Conservation (phyloP, 345 rosid species). For the Barbarea vulgaris region DNA sequence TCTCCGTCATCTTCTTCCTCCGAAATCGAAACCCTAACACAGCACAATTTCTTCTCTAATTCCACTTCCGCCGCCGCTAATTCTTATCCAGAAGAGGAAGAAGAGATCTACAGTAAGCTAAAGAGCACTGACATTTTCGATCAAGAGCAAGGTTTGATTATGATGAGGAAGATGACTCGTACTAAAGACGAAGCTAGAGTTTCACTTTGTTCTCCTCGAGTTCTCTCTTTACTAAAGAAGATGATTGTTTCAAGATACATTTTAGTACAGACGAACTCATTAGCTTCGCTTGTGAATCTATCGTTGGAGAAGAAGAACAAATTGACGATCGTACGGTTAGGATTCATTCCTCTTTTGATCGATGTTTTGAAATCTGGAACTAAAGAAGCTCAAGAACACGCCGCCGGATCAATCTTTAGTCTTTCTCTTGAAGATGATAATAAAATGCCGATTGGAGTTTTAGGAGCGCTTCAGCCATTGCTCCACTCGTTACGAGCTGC, state of each 20-base stretch:
- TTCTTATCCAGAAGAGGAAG: conserved; percentile 34
- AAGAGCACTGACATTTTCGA: conserved; percentile 20
- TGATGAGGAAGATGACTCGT: conserved; percentile 40
- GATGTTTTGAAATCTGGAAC: conserved; percentile 70
- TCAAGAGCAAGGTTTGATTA: conserved; percentile 41
- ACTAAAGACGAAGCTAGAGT: conserved; percentile 34
- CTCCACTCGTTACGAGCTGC: conserved; percentile 57
- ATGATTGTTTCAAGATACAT: conserved; percentile 39
- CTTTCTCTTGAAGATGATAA: conserved; percentile 79
- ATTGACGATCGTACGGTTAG: conserved; percentile 70
- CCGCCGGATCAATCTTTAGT: conserved; percentile 77
- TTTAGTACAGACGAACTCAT: conserved; percentile 34
- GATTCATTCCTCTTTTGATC: conserved; percentile 66
- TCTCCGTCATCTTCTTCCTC: conserved; percentile 66
- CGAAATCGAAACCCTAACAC: conserved; percentile 32
- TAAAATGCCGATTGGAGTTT: conserved; percentile 77
- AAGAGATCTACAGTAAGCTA: conserved; percentile 37
- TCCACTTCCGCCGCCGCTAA: conserved; percentile 1
- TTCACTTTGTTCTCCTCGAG: conserved; percentile 26
- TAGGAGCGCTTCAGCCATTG: conserved; percentile 81
- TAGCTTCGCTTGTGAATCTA: conserved; percentile 74
- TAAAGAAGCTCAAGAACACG: conserved; percentile 74
- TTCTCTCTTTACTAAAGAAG: conserved; percentile 1
- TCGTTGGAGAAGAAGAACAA: conserved; percentile 71
- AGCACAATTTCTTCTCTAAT: conserved; percentile 7